Conservation (phyloP, 805 yeast genomes). For the Candida oleophila region DNA sequence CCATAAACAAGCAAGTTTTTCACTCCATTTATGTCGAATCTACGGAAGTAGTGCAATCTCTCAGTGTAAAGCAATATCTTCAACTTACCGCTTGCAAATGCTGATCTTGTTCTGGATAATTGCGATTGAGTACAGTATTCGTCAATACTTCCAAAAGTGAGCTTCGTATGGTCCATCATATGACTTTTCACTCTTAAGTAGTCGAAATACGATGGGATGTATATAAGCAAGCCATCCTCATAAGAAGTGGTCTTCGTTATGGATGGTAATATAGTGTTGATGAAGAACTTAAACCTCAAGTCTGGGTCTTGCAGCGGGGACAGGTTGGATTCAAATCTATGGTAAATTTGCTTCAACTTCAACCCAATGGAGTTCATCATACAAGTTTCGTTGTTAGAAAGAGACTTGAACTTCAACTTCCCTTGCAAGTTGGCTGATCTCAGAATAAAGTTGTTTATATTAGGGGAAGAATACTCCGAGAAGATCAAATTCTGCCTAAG, state of each 20-base stretch:
- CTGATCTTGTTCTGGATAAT: constrained; percentile 65
- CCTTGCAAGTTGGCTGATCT: constrained; percentile 60
- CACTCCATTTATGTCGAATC: constrained; percentile 83
- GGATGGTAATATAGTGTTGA: constrained; percentile 72
- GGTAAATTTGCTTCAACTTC: constrained; percentile 65
- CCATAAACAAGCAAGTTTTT: constrained; percentile 79
- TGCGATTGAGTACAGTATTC: constrained; percentile 81
- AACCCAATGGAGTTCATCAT: constrained; percentile 66
- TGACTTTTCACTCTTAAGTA: constrained; percentile 76
- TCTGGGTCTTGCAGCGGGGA: constrained; percentile 71
- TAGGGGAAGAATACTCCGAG: constrained; percentile 78
- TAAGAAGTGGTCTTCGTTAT: constrained; percentile 57
- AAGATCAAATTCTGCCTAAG: constrained; percentile 80
- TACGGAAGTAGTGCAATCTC: constrained; percentile 86
- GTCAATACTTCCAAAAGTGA: constrained; percentile 69
- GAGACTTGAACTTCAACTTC: constrained; percentile 53
- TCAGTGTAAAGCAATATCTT: constrained; percentile 87
- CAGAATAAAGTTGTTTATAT: constrained; percentile 61
- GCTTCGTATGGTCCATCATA: constrained; percentile 58
- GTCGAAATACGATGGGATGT: constrained; percentile 85
- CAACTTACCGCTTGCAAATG: constrained; percentile 59
- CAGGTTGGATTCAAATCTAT: constrained; percentile 53
- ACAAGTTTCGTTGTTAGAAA: constrained; percentile 45
- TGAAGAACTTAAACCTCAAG: constrained; percentile 77
- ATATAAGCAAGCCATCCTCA: constrained; percentile 74